A percentile compares a stretch with the other conserved stretches of the same genome.
These are phyloP conservation scores for Talaromyces sp. DNA, from an alignment of 2,329 filamentous ascomycete species.

Conservation along the genomic window DNA sequence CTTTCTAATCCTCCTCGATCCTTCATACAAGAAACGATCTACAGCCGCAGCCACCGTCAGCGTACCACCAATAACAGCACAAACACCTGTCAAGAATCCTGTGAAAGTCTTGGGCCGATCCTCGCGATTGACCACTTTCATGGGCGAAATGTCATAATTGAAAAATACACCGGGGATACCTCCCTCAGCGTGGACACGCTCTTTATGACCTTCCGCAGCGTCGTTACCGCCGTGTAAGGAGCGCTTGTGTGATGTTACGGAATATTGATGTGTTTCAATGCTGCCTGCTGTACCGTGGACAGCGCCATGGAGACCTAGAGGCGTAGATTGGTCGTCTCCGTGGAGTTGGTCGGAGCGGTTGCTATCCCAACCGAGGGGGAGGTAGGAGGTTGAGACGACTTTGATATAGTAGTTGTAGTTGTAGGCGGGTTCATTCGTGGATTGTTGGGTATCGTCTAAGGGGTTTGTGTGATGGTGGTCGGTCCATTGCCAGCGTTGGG, in stretches of 20 bases:
- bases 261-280: constrained; percentile 97
- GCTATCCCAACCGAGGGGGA: constrained; percentile 84
- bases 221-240: constrained; percentile 81
- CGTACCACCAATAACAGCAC: constrained; percentile 90
- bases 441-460: constrained; percentile 74
- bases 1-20: constrained; percentile 79
- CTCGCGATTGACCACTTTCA: constrained; percentile 99
- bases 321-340: constrained; percentile 50
- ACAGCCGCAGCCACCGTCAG: constrained; percentile 92
- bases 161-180: constrained; percentile 98
- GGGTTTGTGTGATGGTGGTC: constrained; percentile 85
- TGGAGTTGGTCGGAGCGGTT: constrained; percentile 42
- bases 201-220: constrained; percentile 80
- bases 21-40: constrained; percentile 88
- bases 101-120: constrained; percentile 83
- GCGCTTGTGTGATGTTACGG: constrained; percentile 92
- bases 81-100: constrained; percentile 88
- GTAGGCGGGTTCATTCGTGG: constrained; percentile 74
- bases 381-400: constrained; percentile 92
- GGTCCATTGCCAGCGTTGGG: constrained; percentile 65
- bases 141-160: constrained; percentile 97
- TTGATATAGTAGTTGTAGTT: constrained; percentile 99
- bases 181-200: constrained; percentile 81
- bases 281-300: constrained; percentile 67
- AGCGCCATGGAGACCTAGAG: constrained; percentile 66